Evolutionary conservation across 106 monocot species (phyloP), one percentile per base, ranked within the genome.

Genomic region (Iris macrosiphon): DNA sequence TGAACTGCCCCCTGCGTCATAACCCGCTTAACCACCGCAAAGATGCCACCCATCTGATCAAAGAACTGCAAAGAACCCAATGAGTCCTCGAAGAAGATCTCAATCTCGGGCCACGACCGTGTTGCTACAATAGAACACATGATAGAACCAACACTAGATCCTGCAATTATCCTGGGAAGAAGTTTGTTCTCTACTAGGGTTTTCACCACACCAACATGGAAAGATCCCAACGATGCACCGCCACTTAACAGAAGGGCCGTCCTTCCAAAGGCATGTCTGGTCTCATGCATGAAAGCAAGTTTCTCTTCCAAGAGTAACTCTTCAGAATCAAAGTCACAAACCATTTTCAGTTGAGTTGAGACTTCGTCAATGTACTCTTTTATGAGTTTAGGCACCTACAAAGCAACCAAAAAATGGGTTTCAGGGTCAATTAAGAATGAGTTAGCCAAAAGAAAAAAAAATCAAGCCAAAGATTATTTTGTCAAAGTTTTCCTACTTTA

Each of bases 341-440:
- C 74, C 73, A 85, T 81, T 31, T 65, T 84, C 22, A 90, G 57
- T 29, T 85, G 89, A 20, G 71, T 78, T 3, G 89, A 84, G 2
- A 90, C 81, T 48, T 90, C 89, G n/a, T 85, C 78, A 4, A 90
- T 84, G 65, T 90, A 90, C 16, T 90, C 89, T 53, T 84, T 84
- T 52, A 90, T 81, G 43, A 78, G 58, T 44, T 33, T 90, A 0
- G 84, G 89, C 18, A 85, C 80, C 84, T 89, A 31, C 9, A 37
- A 18, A 17, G 14, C 10, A n/a, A n/a, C n/a, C n/a, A n/a, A n/a
- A n/a, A n/a, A n/a, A n/a, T n/a, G n/a, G n/a, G n/a, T n/a, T n/a
- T n/a, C n/a, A n/a, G n/a, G n/a, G n/a, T n/a, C n/a, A n/a, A n/a
- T n/a, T n/a, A n/a, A n/a, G n/a, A n/a, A n/a, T n/a, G n/a, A n/a